Evolutionary conservation across 2,329 filamentous ascomycete species (phyloP), one percentile per base, ranked within the genome.

Genomic region (Graphiopsis chlorocephala): DNA sequence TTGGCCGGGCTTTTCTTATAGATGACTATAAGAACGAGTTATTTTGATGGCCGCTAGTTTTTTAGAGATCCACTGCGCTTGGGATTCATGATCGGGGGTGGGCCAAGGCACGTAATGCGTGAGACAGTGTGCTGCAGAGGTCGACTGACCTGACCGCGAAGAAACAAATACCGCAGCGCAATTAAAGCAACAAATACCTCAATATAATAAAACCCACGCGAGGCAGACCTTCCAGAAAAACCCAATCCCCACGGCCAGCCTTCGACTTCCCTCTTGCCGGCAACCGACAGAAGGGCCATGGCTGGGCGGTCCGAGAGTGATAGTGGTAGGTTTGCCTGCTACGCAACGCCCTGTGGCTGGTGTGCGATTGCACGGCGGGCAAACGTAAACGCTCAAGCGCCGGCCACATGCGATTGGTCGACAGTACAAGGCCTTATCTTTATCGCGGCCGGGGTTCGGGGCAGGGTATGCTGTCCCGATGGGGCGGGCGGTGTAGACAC

Each of bases 361-460:
- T 28, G 15, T 28, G 50, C 26, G 53, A 56, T 56, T 35, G 31
- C 53, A 56, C 53, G 53, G 53, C 28, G 23, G 47, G 23, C 47
- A 52, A 52, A 52, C 47, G 47, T 45, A 45, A 45, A 45, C 38
- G 38, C 38, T 45, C 38, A 10, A 61, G 59, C 42, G 42, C 28
- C 45, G 28, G 45, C 28, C 23, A 23, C n/a, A 25, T 14, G 47
- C 26, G 45, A 61, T 61, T 61, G 45, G 59, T 29, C 29, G n/a
- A 29, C 45, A 12, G 29, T 52, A 61, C 31, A 52, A 52, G n/a
- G 45, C 26, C 59, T 61, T 61, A 61, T 61, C 59, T 61, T 25
- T 61, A 52, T 33, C 59, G 59, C 59, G 59, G 59, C 59, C 59
- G 59, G 59, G 59, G 59, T 42, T 61, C 59, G 59, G 59, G 29